These are phyloP conservation scores for Terfezia boudieri DNA, from an alignment of 495 filamentous ascomycete genomes.

Conservation along the genomic window DNA sequence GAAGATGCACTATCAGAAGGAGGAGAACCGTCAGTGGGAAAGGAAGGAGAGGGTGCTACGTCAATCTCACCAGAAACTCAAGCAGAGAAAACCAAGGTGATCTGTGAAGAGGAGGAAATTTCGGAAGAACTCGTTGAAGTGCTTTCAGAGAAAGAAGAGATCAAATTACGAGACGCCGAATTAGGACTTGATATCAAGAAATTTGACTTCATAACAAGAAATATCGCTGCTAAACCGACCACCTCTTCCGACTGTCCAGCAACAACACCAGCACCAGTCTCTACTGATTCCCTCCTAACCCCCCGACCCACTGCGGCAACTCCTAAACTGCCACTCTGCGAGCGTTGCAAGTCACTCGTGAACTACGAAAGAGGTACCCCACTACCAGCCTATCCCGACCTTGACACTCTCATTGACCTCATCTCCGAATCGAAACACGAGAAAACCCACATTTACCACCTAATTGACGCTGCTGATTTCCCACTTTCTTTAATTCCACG, in stretches of 20 bases:
- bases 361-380: constrained; percentile 39
- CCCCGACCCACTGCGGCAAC: no score
- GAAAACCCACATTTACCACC: constrained; percentile 80
- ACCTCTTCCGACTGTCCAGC: background rate
- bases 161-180: constrained; percentile 4
- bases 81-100: background rate
- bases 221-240: background rate
- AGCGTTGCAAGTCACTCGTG: constrained; percentile 61
- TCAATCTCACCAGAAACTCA: background rate
- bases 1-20: no score
- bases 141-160: background rate
- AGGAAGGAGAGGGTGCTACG: no score
- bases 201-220: background rate
- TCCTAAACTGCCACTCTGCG: constrained; percentile 38
- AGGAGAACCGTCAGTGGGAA: no score
- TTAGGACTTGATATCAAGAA: background rate
- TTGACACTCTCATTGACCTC: constrained; percentile 57
- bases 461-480: constrained; percentile 96
- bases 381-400: constrained; percentile 29
- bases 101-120: background rate
- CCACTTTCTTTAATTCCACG: constrained; percentile 68
- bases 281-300: no score
- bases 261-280: background rate
- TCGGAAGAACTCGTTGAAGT: background rate
- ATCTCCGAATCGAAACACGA: constrained; percentile 67